Base-by-base conservation (phyloP, 768 basidiomycete genomes). In the Punctularia strigosozonata region DNA sequence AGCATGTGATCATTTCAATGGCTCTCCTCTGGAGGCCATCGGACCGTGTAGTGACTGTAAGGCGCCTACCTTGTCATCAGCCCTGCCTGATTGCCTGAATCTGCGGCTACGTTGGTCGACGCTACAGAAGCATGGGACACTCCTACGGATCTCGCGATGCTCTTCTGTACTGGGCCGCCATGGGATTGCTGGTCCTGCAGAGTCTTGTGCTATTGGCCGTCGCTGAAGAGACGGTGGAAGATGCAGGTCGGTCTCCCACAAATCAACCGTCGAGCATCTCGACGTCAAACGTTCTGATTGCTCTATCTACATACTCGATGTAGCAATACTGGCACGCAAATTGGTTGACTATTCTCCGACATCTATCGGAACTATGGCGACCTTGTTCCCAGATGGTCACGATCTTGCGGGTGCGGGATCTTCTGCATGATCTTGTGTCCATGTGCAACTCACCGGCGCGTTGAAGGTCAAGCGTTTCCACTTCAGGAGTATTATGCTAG, bases 401-500 rank as follows among this genome's bases (percentile, higher is more conserved):
- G 28, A 69, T 50, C 50, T 61, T 12, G 46, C 47, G 1, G 54
- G 66, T 6, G 52, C 64, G 44, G 63, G 68, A 66, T 39, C 21
- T 56, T 45, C 33, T 22, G 30, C 22, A 23, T 36, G 20, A 31
- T 22, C 8, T 19, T 14, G 22, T 8, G 20, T 40, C 31, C 24
- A 43, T 19, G 19, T 22, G 12, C 25, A 25, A n/a, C 32, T 23
- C 21, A 20, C 13, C 33, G 19, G 20, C 17, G 20, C 36, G 18
- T 28, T 10, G 14, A 50, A 69, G 71, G 59, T 7, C 57, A 65
- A 44, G 66, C 72, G 1, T 72, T 72, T 49, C 53, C 65, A 4
- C 55, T 75, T 35, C 70, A 71, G 49, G 72, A 73, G 51, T 75
- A 73, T 47, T 73, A 71, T 45, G 70, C 70, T 31, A 61, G 58